phyloP scores from a whole-genome alignment of 345 rosid species.

The Dovyalis caffra region DNA sequence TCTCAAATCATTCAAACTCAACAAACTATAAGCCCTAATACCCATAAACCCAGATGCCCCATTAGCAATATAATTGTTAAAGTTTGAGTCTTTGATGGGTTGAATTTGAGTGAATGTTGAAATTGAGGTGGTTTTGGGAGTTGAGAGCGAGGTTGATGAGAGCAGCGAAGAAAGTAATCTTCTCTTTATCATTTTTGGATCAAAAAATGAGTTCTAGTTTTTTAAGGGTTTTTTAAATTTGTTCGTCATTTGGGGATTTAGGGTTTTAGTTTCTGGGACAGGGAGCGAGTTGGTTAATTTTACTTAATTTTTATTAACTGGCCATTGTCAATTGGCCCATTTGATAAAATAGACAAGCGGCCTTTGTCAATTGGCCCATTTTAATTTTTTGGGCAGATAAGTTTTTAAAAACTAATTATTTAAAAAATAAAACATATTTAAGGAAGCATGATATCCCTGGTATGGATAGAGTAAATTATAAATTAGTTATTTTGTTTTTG shows the following conservation, averaged over 20 bases:
- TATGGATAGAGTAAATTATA: no score
- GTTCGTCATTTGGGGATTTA: neutral
- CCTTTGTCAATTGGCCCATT: no score
- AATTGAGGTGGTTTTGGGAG: neutral
- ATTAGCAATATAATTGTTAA: no score
- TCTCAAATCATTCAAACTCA: constrained; percentile 85
- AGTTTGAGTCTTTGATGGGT: neutral
- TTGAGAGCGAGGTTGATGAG: constrained; percentile 6
- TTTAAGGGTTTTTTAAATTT: neutral
- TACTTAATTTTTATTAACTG: no score
- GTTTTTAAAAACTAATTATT: no score
- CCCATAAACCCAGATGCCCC: constrained; percentile 27
- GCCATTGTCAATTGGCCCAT: no score
- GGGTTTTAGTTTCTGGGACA: neutral
- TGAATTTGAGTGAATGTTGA: neutral
- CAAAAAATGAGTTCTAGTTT: neutral
- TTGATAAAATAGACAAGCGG: no score
- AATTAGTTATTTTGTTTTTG: no score
- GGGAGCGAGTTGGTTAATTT: no score
- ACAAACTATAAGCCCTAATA: constrained; percentile 57
- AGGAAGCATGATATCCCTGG: no score
- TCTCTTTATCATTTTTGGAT: constrained; percentile 7
- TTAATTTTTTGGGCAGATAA: no score
- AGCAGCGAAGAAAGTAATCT: constrained; percentile 9
- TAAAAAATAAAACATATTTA: no score